phyloP scores from a whole-genome alignment of 2,329 filamentous ascomycete genomes.

The Penicillium sp. region DNA sequence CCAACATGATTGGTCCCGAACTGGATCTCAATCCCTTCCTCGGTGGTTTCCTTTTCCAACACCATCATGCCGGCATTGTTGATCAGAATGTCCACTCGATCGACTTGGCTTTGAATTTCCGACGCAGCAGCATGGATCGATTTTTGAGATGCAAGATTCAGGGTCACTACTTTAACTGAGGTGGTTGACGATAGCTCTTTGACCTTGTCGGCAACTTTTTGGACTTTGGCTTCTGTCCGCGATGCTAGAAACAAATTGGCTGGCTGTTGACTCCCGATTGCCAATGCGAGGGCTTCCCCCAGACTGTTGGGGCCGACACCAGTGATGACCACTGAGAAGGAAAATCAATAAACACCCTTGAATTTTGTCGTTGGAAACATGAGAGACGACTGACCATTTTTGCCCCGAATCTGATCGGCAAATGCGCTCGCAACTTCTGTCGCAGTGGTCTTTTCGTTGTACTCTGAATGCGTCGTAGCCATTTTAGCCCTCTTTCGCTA shows the following conservation, averaged over 20 bases:
- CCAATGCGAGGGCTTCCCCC: slow-evolving; percentile 38
- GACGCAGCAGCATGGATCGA: slow-evolving; percentile 32
- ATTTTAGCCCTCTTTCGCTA: slow-evolving; percentile 3
- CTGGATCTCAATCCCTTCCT: slow-evolving; percentile 37
- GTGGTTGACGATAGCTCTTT: slow-evolving; percentile 7
- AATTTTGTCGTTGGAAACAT: background rate
- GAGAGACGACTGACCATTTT: slow-evolving; percentile 18
- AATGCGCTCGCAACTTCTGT: slow-evolving; percentile 40
- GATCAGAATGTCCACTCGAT: slow-evolving; percentile 37
- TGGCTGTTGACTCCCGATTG: slow-evolving; percentile 41
- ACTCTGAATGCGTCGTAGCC: slow-evolving; percentile 43
- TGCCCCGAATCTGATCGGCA: slow-evolving; percentile 24
- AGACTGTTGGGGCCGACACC: slow-evolving; percentile 43
- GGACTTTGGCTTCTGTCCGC: slow-evolving; percentile 40
- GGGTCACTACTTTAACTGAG: background rate
- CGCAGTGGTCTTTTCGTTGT: slow-evolving; percentile 39
- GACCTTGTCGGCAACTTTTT: slow-evolving; percentile 34
- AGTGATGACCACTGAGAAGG: slow-evolving; percentile 42
- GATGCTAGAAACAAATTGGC: slow-evolving; percentile 44
- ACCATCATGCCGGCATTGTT: slow-evolving; percentile 43
- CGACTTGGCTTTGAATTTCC: slow-evolving; percentile 22
- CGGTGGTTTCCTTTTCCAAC: slow-evolving; percentile 26
- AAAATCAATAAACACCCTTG: background rate
- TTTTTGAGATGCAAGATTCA: slow-evolving; percentile 37
- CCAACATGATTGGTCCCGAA: slow-evolving; percentile 40